phyloP scores from a whole-genome alignment of 1,284 basidiomycete genomes.

The Kwoniella shivajii region DNA sequence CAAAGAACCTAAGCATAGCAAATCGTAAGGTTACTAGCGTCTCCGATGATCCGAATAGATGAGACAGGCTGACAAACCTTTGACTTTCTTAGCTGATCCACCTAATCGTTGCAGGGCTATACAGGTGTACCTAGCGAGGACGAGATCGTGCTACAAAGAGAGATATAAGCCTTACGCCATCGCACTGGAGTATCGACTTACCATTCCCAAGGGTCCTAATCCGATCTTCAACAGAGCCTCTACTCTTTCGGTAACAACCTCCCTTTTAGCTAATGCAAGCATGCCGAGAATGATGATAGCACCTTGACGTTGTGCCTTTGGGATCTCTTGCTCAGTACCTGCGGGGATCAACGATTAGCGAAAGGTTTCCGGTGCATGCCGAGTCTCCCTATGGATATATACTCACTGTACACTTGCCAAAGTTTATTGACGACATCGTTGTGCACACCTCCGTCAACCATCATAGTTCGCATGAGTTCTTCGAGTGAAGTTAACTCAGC shows the following conservation, averaged over 20 bases:
- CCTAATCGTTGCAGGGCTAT: conserved; percentile 88
- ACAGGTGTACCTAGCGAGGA: conserved; percentile 89
- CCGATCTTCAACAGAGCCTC: conserved; percentile 85
- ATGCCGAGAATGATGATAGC: conserved; percentile 95
- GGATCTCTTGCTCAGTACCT: conserved; percentile 74
- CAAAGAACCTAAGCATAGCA: conserved; percentile 66
- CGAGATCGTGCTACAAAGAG: conserved; percentile 70
- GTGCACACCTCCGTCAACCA: conserved; percentile 74
- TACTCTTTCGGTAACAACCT: conserved; percentile 83
- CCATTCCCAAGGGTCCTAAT: conserved; percentile 82
- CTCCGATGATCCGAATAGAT: not conserved
- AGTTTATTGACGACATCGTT: conserved; percentile 83
- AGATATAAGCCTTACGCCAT: no score
- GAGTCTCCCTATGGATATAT: no score
- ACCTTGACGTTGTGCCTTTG: conserved; percentile 81
- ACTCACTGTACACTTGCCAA: conserved; percentile 92
- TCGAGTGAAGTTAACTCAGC: conserved; percentile 96
- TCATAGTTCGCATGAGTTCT: conserved; percentile 94
- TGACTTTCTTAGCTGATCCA: conserved; percentile 95
- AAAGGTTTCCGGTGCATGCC: not conserved
- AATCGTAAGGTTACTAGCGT: not conserved
- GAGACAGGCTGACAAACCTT: conserved; percentile 62
- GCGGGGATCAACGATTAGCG: conserved; percentile 3
- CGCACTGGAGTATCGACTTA: conserved; percentile 42
- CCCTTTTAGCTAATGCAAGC: conserved; percentile 82